phyloP scores from a whole-genome alignment of 495 filamentous ascomycete species.

The Penicillium roqueforti region DNA sequence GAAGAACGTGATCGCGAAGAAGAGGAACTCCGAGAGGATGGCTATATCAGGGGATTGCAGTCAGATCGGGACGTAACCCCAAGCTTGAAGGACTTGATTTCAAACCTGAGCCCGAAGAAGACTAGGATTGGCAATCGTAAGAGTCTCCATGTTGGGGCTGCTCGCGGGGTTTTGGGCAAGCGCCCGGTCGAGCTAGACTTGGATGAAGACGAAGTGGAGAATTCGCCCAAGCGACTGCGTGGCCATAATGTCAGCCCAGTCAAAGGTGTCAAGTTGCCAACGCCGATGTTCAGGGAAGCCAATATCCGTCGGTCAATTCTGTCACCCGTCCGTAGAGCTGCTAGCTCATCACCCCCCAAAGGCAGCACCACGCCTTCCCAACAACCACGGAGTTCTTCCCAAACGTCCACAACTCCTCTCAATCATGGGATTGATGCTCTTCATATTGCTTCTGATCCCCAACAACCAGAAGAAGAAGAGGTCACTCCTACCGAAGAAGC shows the following conservation, averaged over 20 bases:
- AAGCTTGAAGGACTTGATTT: slow-evolving; percentile 71
- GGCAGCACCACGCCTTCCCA: slow-evolving; percentile 35
- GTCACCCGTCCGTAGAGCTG: slow-evolving; percentile 39
- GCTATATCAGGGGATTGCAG: slow-evolving; percentile 47
- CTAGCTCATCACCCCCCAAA: slow-evolving; percentile 32
- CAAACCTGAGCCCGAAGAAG: slow-evolving; percentile 73
- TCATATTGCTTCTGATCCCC: slow-evolving; percentile 23
- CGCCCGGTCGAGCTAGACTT: slow-evolving; percentile 66
- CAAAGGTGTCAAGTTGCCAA: slow-evolving; percentile 66
- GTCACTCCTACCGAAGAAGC: slow-evolving; percentile 14
- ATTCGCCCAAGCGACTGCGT: slow-evolving; percentile 65
- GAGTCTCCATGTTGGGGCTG: slow-evolving; percentile 72
- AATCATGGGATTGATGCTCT: slow-evolving; percentile 25
- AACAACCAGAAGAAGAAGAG: slow-evolving; percentile 21
- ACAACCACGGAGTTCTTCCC: slow-evolving; percentile 15
- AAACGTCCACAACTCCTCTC: slow-evolving; percentile 22
- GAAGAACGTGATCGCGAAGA: slow-evolving; percentile 62
- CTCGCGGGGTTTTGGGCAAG: slow-evolving; percentile 70
- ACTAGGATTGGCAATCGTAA: slow-evolving; percentile 63
- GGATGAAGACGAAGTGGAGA: slow-evolving; percentile 59
- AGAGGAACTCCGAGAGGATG: slow-evolving; percentile 60
- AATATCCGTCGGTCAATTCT: slow-evolving; percentile 55
- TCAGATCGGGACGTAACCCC: slow-evolving; percentile 57
- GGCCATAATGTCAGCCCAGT: slow-evolving; percentile 71
- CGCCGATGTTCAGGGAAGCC: slow-evolving; percentile 60